Evolutionary conservation across 2,329 filamentous ascomycete species (phyloP).

Genomic region (Fusarium nisikadoi): DNA sequence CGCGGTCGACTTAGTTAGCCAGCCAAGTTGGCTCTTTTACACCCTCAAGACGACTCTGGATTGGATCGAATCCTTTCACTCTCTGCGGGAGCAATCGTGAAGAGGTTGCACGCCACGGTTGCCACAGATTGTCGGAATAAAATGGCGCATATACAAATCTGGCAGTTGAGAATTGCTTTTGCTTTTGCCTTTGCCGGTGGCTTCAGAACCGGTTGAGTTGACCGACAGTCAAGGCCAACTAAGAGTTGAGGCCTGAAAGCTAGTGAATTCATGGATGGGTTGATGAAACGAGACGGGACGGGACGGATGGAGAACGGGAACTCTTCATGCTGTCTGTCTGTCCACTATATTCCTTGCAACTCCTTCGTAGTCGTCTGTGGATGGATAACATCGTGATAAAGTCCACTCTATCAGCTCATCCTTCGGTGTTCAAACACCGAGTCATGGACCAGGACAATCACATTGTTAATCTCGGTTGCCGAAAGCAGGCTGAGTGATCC

Average conservation of each 20-base stretch:
- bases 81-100: not conserved
- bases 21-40: conserved; percentile 14
- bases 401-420: conserved; percentile 10
- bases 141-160: conserved; percentile 36
- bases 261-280: conserved; percentile 2
- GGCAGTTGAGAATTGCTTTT: conserved; percentile 13
- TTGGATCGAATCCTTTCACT: conserved; percentile 10
- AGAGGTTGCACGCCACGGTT: conserved; percentile 36
- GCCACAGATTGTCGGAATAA: conserved; percentile 21
- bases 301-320: conserved; percentile 15
- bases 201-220: not conserved
- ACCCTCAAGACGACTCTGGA: conserved; percentile 15
- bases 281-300: conserved; percentile 31
- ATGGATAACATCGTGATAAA: conserved; percentile 6
- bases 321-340: not conserved
- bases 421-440: not conserved
- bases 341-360: not conserved
- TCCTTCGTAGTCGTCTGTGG: not conserved
- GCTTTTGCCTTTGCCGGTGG: not conserved
- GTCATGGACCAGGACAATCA: conserved; percentile 2
- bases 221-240: not conserved
- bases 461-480: conserved; percentile 11
- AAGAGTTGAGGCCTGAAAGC: conserved; percentile 2
- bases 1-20: not conserved
- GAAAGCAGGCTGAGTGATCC: not conserved